phyloP scores from a whole-genome alignment of 1,284 basidiomycete species.

The Cryptococcus wingfieldii region DNA sequence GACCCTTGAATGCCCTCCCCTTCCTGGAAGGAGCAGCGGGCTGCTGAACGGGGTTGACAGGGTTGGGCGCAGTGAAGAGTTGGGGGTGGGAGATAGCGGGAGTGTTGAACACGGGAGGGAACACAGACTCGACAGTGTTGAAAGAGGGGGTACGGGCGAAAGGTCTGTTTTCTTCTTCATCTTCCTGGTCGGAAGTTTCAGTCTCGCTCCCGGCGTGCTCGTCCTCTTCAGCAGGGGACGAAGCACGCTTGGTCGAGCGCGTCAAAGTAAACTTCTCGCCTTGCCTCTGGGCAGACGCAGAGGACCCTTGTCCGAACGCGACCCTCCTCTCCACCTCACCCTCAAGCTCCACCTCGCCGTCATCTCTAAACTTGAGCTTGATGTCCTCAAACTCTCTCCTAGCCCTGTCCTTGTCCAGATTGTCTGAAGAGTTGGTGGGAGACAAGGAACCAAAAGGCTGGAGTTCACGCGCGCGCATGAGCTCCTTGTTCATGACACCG shows the following conservation, averaged over 20 bases:
- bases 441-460: constrained; percentile 22
- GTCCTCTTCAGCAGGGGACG: constrained; percentile 12
- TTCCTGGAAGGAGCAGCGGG: constrained; percentile 8
- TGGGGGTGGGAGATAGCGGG: constrained; percentile 33
- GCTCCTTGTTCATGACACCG: constrained; percentile 30
- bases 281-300: background rate
- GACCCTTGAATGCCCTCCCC: constrained; percentile 15
- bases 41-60: background rate
- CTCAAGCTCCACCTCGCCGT: constrained; percentile 17
- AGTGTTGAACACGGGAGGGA: constrained; percentile 38
- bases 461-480: constrained; percentile 23
- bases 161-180: constrained; percentile 5
- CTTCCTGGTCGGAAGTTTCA: constrained; percentile 18
- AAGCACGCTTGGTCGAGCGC: constrained; percentile 13
- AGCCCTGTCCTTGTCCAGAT: constrained; percentile 1
- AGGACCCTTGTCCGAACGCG: constrained; percentile 1
- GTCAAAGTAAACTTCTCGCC: constrained; percentile 1
- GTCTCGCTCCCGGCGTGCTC: constrained; percentile 15
- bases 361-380: constrained; percentile 15
- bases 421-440: background rate
- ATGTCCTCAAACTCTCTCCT: no score
- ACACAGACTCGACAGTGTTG: constrained; percentile 21
- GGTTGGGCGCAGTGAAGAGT: constrained; percentile 17
- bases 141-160: background rate
- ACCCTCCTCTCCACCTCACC: constrained; percentile 9